Conservation (phyloP, 2,329 filamentous ascomycete genomes). For the Hymenoscyphus repandus region DNA sequence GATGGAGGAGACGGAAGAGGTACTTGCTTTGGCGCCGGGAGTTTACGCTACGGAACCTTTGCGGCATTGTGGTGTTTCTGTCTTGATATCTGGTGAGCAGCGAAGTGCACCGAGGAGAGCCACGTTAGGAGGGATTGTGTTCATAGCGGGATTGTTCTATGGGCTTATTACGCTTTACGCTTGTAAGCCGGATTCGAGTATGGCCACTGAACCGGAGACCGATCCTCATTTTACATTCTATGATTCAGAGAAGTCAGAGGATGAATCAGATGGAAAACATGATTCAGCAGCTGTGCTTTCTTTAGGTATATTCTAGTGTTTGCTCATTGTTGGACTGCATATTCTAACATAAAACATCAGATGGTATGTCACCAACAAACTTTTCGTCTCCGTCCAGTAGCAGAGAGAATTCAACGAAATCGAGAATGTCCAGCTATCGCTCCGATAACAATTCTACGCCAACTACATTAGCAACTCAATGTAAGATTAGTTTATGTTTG, state of each 20-base stretch:
- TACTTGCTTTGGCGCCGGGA: constrained; percentile 7
- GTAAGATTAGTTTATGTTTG: neutral
- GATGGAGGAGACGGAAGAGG: constrained; percentile 6
- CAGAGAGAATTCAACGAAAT: constrained; percentile 3
- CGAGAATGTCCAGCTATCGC: neutral
- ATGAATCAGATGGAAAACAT: neutral
- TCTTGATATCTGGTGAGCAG: constrained; percentile 6
- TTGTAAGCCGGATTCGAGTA: constrained; percentile 3
- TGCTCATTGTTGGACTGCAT: neutral
- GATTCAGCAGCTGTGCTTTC: constrained; percentile 4
- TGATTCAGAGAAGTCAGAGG: neutral
- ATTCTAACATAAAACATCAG: neutral
- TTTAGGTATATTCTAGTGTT: constrained; percentile 1
- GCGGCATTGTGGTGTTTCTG: constrained; percentile 9
- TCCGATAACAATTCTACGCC: neutral
- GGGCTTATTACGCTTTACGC: constrained; percentile 9
- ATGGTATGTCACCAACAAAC: constrained; percentile 1
- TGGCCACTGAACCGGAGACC: neutral
- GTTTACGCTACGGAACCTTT: constrained; percentile 10
- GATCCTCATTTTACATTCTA: constrained; percentile 6
- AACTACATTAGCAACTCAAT: neutral
- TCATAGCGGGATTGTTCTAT: constrained; percentile 9
- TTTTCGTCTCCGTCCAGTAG: constrained; percentile 4
- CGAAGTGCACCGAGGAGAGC: constrained; percentile 2
- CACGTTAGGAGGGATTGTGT: constrained; percentile 10